These are phyloP conservation scores for Neckera pumila DNA, from an alignment of 225 moss, liverwort and hornwort genomes.

Conservation along the genomic window DNA sequence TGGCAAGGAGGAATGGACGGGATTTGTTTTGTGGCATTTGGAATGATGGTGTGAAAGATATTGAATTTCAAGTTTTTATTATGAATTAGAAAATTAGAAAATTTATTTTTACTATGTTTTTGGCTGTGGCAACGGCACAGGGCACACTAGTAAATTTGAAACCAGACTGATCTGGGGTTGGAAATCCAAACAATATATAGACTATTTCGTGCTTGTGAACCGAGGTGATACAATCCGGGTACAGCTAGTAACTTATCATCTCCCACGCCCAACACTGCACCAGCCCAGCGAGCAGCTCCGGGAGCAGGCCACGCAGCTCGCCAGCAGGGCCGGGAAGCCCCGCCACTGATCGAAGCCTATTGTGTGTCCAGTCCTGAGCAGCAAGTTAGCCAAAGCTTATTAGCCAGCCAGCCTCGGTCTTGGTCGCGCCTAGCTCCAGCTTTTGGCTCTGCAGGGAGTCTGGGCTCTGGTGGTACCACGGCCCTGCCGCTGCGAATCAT, in stretches of 20 bases:
- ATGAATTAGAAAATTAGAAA: too few species aligned
- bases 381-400: not conserved
- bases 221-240: not conserved
- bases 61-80: too few species aligned
- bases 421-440: not conserved
- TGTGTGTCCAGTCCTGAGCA: too few species aligned
- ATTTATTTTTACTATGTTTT: too few species aligned
- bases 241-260: too few species aligned
- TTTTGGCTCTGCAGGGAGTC: not conserved
- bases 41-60: too few species aligned
- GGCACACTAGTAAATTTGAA: too few species aligned
- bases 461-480: not conserved
- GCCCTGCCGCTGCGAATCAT: not conserved
- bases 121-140: too few species aligned
- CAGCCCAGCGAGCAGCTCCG: not conserved
- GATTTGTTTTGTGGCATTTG: too few species aligned
- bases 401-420: not conserved
- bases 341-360: not conserved
- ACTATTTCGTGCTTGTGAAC: not conserved
- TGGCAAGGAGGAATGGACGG: too few species aligned
- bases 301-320: not conserved
- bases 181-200: not conserved
- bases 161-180: fast-evolving
- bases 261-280: not conserved
- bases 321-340: not conserved